phyloP scores from a whole-genome alignment of 176 grass and related monocot species.

The Phoenix roebelenii region DNA sequence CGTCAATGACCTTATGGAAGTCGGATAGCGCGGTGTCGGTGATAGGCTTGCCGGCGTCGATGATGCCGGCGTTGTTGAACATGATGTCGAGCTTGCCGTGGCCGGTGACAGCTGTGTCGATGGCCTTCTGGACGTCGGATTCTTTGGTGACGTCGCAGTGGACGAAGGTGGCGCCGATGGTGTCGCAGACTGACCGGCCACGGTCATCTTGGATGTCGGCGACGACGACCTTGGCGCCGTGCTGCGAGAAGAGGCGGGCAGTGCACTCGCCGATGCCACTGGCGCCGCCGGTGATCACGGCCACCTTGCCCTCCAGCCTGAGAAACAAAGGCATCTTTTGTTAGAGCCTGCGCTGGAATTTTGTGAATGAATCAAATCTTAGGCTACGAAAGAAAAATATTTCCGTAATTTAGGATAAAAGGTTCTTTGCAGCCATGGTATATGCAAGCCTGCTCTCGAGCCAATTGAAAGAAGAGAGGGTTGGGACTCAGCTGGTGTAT shows the following conservation, averaged over 20 bases:
- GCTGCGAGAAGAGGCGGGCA: conserved; percentile 18
- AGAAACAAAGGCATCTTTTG: too few species aligned
- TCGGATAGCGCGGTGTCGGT: conserved; percentile 7
- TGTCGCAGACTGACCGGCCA: conserved; percentile 4
- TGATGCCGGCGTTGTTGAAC: conserved; percentile 35
- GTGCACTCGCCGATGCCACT: conserved; percentile 31
- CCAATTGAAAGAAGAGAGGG: too few species aligned
- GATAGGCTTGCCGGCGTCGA: not conserved
- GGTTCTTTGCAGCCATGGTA: too few species aligned
- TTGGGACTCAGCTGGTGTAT: too few species aligned
- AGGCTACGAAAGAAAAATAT: too few species aligned
- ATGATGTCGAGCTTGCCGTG: conserved; percentile 39
- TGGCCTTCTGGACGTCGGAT: conserved; percentile 14
- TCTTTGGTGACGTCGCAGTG: conserved; percentile 32
- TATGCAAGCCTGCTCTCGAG: too few species aligned
- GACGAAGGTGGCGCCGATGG: conserved; percentile 18
- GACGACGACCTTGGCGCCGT: conserved; percentile 30
- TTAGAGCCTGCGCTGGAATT: too few species aligned
- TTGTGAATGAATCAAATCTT: too few species aligned
- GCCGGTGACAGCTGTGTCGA: conserved; percentile 14
- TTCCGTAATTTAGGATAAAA: too few species aligned
- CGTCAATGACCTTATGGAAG: conserved; percentile 26
- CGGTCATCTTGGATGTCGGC: conserved; percentile 28
- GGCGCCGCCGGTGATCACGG: conserved; percentile 28
- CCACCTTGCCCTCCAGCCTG: conserved; percentile 24